These are phyloP conservation scores for Boletus subcaerulescens DNA, from an alignment of 768 basidiomycete species.

Conservation along the genomic window DNA sequence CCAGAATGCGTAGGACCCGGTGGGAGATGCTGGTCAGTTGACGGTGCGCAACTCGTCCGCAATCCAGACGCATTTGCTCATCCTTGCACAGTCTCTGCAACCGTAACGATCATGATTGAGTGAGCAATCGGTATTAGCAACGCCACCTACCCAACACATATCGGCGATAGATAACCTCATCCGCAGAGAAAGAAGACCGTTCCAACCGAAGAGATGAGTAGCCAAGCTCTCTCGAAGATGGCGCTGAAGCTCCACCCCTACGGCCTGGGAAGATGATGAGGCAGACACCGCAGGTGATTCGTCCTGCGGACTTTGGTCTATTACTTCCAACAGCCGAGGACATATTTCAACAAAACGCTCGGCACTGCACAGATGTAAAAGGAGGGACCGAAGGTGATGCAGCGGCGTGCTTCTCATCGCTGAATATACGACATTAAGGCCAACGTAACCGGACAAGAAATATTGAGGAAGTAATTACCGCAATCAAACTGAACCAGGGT, in stretches of 20 bases:
- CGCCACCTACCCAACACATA: slow-evolving; percentile 41
- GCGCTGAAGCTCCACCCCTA: slow-evolving; percentile 37
- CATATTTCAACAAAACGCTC: slow-evolving; percentile 39
- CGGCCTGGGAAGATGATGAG: slow-evolving; percentile 23
- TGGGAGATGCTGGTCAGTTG: slow-evolving; percentile 53
- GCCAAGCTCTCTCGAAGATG: slow-evolving; percentile 52
- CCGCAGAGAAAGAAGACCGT: slow-evolving; percentile 48
- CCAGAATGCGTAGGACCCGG: slow-evolving; percentile 49
- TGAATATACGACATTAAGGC: slow-evolving; percentile 10
- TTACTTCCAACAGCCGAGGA: slow-evolving; percentile 42
- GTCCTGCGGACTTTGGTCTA: slow-evolving; percentile 30
- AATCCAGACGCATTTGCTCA: slow-evolving; percentile 40
- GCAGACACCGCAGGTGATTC: slow-evolving; percentile 39
- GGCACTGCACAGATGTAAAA: slow-evolving; percentile 33
- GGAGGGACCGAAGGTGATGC: slow-evolving; percentile 31
- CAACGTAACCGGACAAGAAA: slow-evolving; percentile 5
- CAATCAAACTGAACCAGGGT: slow-evolving; percentile 28
- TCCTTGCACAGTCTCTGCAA: slow-evolving; percentile 49
- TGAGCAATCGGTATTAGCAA: slow-evolving; percentile 9
- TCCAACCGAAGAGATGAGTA: slow-evolving; percentile 62
- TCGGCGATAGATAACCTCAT: slow-evolving; percentile 50
- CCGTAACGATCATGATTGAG: slow-evolving; percentile 26
- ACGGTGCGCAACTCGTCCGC: slow-evolving; percentile 50
- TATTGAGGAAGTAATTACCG: slow-evolving; percentile 38
- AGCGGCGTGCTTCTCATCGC: slow-evolving; percentile 25